A percentile compares a stretch with the other conserved stretches of the same genome.
phyloP scores from a whole-genome alignment of 2,329 filamentous ascomycete genomes.

The Talaromyces sp. region DNA sequence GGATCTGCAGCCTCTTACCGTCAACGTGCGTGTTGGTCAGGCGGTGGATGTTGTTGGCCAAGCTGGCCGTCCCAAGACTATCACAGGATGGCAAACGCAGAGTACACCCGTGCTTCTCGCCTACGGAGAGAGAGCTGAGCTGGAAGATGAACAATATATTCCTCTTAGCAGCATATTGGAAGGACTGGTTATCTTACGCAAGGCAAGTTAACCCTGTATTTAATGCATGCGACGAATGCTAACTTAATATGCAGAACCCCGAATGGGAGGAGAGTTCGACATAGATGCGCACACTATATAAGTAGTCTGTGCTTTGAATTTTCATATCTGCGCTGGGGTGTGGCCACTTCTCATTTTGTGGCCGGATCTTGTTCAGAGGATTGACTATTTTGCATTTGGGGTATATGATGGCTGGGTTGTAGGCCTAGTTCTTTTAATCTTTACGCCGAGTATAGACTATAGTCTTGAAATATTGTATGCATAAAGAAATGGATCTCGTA shows the following conservation, averaged over 20 bases:
- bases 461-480: constrained; percentile 5
- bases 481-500: neutral
- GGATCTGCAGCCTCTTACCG: constrained; percentile 84
- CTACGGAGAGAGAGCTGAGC: constrained; percentile 91
- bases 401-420: neutral
- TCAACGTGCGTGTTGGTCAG: constrained; percentile 95
- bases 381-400: neutral
- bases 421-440: constrained; percentile 10
- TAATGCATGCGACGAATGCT: constrained; percentile 15
- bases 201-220: constrained; percentile 58
- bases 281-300: constrained; percentile 17
- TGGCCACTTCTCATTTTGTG: neutral
- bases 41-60: constrained; percentile 97
- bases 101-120: constrained; percentile 94
- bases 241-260: constrained; percentile 34
- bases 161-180: constrained; percentile 87
- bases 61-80: constrained; percentile 95
- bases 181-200: constrained; percentile 91
- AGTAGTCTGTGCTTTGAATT: neutral
- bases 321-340: neutral
- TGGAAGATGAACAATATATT: constrained; percentile 97
- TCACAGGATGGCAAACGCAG: constrained; percentile 99
- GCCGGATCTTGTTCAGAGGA: neutral
- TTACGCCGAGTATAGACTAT: constrained; percentile 11
- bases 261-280: constrained; percentile 41